Evolutionary conservation across 169 alveolate genomes (phyloP).

Genomic region (Cryptosporidium baileyi): DNA sequence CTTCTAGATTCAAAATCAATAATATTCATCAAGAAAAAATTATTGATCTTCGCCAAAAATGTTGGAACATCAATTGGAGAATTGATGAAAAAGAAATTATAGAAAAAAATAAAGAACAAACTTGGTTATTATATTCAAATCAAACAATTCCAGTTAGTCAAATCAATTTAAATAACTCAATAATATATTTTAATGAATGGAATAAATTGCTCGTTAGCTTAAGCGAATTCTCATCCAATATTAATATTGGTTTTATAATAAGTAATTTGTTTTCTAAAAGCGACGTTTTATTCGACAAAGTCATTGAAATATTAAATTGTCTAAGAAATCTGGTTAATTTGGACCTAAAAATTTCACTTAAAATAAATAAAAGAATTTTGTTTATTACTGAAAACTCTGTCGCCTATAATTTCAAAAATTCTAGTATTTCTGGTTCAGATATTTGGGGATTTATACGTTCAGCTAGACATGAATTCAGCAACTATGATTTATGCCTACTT

Average conservation of each 20-base stretch:
- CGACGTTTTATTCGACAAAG: not conserved
- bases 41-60: not conserved
- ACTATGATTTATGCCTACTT: not conserved
- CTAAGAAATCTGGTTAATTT: not conserved
- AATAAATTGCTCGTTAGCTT: not conserved
- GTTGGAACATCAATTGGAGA: slow-evolving; percentile 27
- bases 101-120: not conserved
- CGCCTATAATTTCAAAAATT: not conserved
- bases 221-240: not conserved
- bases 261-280: not conserved
- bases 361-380: not conserved
- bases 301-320: slow-evolving; percentile 7
- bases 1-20: not conserved
- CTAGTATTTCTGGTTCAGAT: slow-evolving; percentile 36
- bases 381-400: slow-evolving; percentile 28
- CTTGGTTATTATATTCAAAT: slow-evolving; percentile 15
- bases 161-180: not conserved
- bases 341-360: not conserved
- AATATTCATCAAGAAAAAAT: not conserved
- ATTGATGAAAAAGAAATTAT: not conserved
- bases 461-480: slow-evolving; percentile 29
- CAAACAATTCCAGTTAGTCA: not conserved
- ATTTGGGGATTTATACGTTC: slow-evolving; percentile 59
- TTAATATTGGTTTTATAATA: slow-evolving; percentile 18
- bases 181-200: not conserved